phyloP scores from a whole-genome alignment of 2,329 filamentous ascomycete species.

The Arthrinium phaeospermum region DNA sequence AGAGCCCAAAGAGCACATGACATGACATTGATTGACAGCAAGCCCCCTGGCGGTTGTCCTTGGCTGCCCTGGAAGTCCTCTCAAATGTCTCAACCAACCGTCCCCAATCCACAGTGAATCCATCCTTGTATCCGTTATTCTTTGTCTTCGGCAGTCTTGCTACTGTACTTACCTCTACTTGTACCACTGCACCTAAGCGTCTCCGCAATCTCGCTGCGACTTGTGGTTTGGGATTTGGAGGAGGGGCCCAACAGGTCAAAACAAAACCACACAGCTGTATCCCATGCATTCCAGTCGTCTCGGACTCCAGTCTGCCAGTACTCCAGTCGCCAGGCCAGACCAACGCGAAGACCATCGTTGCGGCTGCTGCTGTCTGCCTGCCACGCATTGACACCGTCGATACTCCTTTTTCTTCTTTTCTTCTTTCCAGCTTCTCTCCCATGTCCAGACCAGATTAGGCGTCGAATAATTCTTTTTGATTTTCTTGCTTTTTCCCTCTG shows the following conservation, averaged over 20 bases:
- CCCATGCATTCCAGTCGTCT: neutral
- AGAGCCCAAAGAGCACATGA: neutral
- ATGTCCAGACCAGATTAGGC: slow-evolving; percentile 11
- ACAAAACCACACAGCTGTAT: neutral
- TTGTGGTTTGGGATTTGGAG: slow-evolving; percentile 3
- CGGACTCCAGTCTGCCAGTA: no score
- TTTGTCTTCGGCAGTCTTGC: neutral
- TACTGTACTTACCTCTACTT: neutral
- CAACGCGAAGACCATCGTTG: slow-evolving; percentile 9
- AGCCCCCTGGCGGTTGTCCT: neutral
- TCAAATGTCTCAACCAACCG: slow-evolving; percentile 13
- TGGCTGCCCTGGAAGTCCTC: neutral
- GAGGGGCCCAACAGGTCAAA: slow-evolving; percentile 2
- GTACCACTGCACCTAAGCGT: neutral
- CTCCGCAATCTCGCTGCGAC: slow-evolving; percentile 10
- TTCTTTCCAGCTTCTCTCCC: slow-evolving; percentile 10
- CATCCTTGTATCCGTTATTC: slow-evolving; percentile 16
- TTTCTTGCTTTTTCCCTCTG: neutral
- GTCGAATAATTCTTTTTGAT: slow-evolving; percentile 1
- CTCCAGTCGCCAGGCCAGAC: neutral
- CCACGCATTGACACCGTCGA: slow-evolving; percentile 5
- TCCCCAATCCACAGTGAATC: slow-evolving; percentile 8
- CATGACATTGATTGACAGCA: slow-evolving; percentile 8
- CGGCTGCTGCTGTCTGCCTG: neutral
- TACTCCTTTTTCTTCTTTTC: neutral